phyloP scores from a whole-genome alignment of 2,329 filamentous ascomycete species.

The Sarocladium oryzae region DNA sequence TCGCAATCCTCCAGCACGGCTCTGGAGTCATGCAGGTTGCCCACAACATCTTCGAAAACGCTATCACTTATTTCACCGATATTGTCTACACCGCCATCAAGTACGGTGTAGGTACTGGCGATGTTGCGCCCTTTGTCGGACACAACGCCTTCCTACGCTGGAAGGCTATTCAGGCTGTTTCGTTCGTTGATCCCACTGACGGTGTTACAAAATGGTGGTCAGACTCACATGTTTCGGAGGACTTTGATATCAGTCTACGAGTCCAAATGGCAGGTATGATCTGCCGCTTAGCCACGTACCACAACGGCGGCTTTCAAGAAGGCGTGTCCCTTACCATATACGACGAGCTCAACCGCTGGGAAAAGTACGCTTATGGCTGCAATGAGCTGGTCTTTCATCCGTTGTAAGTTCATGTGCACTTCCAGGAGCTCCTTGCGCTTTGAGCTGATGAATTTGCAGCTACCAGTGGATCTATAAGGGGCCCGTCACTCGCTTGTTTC shows the following conservation, averaged over 20 bases:
- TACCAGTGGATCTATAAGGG: constrained; percentile 54
- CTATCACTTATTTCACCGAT: constrained; percentile 72
- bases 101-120: constrained; percentile 64
- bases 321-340: constrained; percentile 68
- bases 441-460: background rate
- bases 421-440: background rate
- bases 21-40: constrained; percentile 74
- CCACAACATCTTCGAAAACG: constrained; percentile 65
- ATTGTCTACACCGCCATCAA: constrained; percentile 69
- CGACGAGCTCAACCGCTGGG: constrained; percentile 65
- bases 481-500: constrained; percentile 60
- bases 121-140: constrained; percentile 69
- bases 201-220: constrained; percentile 47
- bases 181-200: constrained; percentile 16
- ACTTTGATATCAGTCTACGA: constrained; percentile 69
- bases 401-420: constrained; percentile 35
- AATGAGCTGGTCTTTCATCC: constrained; percentile 67
- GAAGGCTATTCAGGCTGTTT: constrained; percentile 28
- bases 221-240: constrained; percentile 68
- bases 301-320: constrained; percentile 64
- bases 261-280: constrained; percentile 63
- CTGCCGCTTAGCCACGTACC: constrained; percentile 63
- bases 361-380: constrained; percentile 67
- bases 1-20: constrained; percentile 65
- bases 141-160: constrained; percentile 72